Evolutionary conservation across 768 basidiomycete genomes (phyloP), one percentile per base, ranked within the genome.

Genomic region (Agrocybe chaxingu): DNA sequence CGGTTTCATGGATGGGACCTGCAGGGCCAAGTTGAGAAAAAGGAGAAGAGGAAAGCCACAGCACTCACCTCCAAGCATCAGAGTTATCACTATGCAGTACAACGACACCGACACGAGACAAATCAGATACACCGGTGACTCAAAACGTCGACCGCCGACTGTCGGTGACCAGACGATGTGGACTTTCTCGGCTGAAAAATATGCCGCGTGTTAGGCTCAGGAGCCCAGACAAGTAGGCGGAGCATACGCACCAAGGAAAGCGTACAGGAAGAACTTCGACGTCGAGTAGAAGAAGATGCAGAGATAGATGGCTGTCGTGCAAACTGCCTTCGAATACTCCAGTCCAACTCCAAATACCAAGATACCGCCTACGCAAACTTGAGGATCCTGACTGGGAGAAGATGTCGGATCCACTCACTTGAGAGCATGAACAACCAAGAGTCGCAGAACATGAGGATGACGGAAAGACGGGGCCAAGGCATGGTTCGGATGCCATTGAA

Each of bases 211-310:
- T 47, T 40, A 54, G 41, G 33, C 35, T 11, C 5, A 34, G 24
- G 43, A 42, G 34, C 12, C n/a, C 39, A 48, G 44, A 18, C 19
- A 46, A 39, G 53, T 33, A 24, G 33, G 48, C 8, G 30, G 42
- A 46, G 47, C 44, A 37, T 45, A 65, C 69, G 37, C 39, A 70
- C 70, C 66, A 24, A 79, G 67, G 55, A 78, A 80, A 4, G 68
- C 61, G 54, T 79, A 81, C 5, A 79, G 73, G 37, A 78, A 67
- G 7, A 78, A 47, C 52, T 79, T 76, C 5, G 74, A 70, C 8
- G 68, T 61, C 0, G 70, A 64, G 51, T 75, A 76, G 51, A 75
- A 69, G 16, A 59, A 50, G 42, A 78, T 69, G 59, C 76, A 78
- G 29, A 72, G 59, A 47, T 72, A 69, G 44, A 79, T 74, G 2